Evolutionary conservation across 208 protist genomes (phyloP).

Genomic region (Trypanosoma scelopori): DNA sequence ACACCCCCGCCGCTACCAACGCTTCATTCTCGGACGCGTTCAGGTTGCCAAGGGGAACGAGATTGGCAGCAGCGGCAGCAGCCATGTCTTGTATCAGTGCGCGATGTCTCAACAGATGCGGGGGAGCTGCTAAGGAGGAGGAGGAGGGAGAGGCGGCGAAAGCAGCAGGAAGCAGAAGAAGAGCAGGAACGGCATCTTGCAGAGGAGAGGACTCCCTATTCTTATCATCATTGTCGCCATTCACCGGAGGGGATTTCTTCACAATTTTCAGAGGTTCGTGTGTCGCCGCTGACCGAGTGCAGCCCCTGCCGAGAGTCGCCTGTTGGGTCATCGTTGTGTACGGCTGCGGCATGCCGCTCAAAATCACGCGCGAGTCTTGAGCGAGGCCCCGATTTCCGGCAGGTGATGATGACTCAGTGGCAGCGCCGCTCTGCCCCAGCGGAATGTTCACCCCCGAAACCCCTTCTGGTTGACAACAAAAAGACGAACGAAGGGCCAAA

Average conservation of each 20-base stretch:
- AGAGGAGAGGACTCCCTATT: background rate
- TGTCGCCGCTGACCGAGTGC: slow-evolving; percentile 25
- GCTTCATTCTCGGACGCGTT: background rate
- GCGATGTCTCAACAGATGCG: background rate
- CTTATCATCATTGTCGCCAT: slow-evolving; percentile 3
- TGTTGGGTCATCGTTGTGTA: background rate
- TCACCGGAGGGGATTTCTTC: slow-evolving; percentile 1
- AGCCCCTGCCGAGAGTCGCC: background rate
- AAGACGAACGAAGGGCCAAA: background rate
- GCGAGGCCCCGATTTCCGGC: background rate
- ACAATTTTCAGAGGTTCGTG: slow-evolving; percentile 17
- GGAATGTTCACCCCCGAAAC: background rate
- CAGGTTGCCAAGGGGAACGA: background rate
- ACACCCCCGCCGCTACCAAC: background rate
- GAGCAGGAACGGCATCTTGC: background rate
- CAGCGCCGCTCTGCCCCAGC: background rate
- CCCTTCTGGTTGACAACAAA: too few relatives aligned
- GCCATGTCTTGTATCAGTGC: too few relatives aligned
- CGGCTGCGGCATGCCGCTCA: background rate
- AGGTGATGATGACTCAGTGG: background rate
- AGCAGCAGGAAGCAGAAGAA: background rate
- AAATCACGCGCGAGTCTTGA: slow-evolving; percentile 1
- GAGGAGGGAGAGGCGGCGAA: too few relatives aligned
- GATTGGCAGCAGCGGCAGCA: background rate
- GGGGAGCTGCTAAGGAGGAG: background rate